phyloP scores from a whole-genome alignment of 345 rosid genomes.

The Citrus hindsii region DNA sequence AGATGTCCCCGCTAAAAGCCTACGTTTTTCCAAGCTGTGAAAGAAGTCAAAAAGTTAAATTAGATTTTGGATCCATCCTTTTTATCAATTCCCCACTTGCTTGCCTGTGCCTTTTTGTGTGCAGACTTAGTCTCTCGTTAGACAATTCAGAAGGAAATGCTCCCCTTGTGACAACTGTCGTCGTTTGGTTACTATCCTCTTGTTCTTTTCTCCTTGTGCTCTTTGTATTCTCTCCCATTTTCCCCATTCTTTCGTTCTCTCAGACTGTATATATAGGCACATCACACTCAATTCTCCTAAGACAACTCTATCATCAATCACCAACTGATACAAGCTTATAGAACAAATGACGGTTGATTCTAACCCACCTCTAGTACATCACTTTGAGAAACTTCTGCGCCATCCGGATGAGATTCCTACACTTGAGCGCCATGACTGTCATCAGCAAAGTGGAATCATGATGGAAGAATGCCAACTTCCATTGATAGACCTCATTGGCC shows the following conservation, averaged over 20 bases:
- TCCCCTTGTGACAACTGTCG: slow-evolving; percentile 41
- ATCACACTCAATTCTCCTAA: neutral
- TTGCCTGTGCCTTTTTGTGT: neutral
- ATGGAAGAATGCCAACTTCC: slow-evolving; percentile 56
- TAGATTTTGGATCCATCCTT: slow-evolving; percentile 12
- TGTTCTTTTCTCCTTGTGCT: slow-evolving; percentile 26
- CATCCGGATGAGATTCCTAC: neutral
- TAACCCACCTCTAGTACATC: slow-evolving; percentile 39
- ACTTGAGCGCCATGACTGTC: neutral
- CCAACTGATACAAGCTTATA: too few species aligned
- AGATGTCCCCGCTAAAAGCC: neutral
- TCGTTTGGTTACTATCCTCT: slow-evolving; percentile 16
- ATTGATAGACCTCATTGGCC: slow-evolving; percentile 42
- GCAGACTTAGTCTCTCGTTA: slow-evolving; percentile 18
- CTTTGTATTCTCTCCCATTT: neutral
- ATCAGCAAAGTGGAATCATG: neutral
- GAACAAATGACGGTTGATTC: slow-evolving; percentile 16
- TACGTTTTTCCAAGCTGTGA: neutral
- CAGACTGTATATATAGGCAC: neutral
- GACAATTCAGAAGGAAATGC: slow-evolving; percentile 24
- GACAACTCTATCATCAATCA: neutral
- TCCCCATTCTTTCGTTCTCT: neutral
- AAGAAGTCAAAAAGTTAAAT: slow-evolving; percentile 1
- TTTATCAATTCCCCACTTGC: slow-evolving; percentile 15
- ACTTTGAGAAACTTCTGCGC: slow-evolving; percentile 22